Evolutionary conservation across 169 alveolate species (phyloP), one percentile per base, ranked within the genome.

Genomic region (Miamiensis avidus): DNA sequence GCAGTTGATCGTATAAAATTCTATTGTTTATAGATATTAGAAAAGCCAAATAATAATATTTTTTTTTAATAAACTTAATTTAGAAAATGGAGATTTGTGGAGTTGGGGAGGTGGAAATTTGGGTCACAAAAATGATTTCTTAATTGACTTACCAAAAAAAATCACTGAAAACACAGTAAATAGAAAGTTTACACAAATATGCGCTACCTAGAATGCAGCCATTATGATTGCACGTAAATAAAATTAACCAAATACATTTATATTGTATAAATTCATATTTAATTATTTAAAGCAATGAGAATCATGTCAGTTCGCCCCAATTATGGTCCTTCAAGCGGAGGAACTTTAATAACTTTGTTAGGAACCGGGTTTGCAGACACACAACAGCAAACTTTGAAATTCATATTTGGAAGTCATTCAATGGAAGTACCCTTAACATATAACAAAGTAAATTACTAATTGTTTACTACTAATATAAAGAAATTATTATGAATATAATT

Each of bases 241-340:
- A 33, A 0, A 0, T 6, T 29, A 31, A 25, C 4, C 0, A 25
- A 31, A n/a, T n/a, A 25, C 0, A 33, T 29, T 29, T 0, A 28
- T 28, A n/a, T 28, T 29, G 1, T 79, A 79, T 34, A 25, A 64
- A 29, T 0, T n/a, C 0, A 64, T 1, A 49, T 49, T n/a, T n/a
- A 34, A 32, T 33, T 27, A 78, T 33, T 27, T 27, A 32, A 34
- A 79, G 95, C 97, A 32, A 89, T 96, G 29, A 93, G 98, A 94
- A 94, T 94, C 29, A 93, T 87, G 76, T 93, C 96, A 32, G 91
- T 96, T 29, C 83, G 94, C 1, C 98, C 98, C 31, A 90, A 87
- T 78, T 94, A 96, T 89, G 97, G 98, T 29, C 98, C 98, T 29
- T 95, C 97, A 28, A 82, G 91, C 28, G 98, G 98, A 73, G 96